Percentiles rank a stretch among this genome's conserved stretches.
Evolutionary conservation across 345 rosid genomes (phyloP).

Genomic region (Eucalyptus polybractea): DNA sequence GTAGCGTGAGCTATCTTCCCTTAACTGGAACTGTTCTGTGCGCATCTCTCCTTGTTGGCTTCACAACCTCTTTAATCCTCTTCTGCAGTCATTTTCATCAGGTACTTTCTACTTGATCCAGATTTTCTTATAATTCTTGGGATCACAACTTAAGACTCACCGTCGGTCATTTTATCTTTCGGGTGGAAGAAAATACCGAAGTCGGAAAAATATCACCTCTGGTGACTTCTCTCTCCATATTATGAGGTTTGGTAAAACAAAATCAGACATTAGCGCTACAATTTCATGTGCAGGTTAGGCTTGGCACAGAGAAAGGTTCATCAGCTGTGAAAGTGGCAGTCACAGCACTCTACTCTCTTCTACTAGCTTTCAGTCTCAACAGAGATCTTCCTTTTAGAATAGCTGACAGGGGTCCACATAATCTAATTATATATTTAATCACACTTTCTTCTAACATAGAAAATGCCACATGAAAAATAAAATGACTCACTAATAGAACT

Average conservation of each 20-base stretch:
- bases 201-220: conserved; percentile 81
- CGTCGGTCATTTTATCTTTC: neutral
- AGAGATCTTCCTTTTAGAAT: conserved; percentile 32
- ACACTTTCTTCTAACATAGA: no score
- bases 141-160: neutral
- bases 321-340: conserved; percentile 34
- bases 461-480: no score
- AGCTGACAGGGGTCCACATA: no score
- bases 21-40: conserved; percentile 44
- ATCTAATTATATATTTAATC: no score
- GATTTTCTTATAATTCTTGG: neutral
- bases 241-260: neutral
- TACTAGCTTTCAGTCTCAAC: conserved; percentile 38
- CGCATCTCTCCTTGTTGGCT: conserved; percentile 64
- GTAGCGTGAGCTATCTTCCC: conserved; percentile 27
- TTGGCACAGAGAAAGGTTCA: conserved; percentile 59
- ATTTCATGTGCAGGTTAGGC: conserved; percentile 36
- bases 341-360: conserved; percentile 24
- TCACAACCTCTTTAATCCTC: conserved; percentile 77
- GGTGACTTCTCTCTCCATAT: conserved; percentile 16
- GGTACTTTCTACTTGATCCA: conserved; percentile 9
- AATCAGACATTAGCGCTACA: neutral
- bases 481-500: no score
- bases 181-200: conserved; percentile 65
- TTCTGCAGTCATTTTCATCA: conserved; percentile 96